Conservation (phyloP, 768 basidiomycete species). For the Trichaptum fuscoviolaceum region DNA sequence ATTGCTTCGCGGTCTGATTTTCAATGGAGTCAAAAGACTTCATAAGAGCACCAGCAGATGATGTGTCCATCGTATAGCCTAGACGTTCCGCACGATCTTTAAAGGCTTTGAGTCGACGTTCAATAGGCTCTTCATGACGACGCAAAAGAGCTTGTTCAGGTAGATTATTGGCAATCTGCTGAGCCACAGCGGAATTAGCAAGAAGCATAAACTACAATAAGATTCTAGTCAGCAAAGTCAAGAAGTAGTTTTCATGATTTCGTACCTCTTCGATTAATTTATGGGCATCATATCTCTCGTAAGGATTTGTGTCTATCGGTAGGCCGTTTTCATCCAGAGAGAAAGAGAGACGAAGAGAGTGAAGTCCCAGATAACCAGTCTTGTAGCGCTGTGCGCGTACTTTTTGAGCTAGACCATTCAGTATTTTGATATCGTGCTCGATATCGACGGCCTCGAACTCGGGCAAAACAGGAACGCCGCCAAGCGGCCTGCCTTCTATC, state of each 20-base stretch:
- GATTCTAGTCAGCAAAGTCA: not conserved
- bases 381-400: conserved; percentile 70
- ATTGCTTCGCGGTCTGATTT: conserved; percentile 65
- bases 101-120: conserved; percentile 81
- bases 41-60: conserved; percentile 79
- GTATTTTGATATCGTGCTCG: conserved; percentile 66
- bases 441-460: conserved; percentile 59
- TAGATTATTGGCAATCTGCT: conserved; percentile 87
- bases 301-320: conserved; percentile 73
- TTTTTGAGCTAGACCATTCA: conserved; percentile 67
- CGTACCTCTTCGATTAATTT: conserved; percentile 83
- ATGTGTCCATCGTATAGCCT: conserved; percentile 76
- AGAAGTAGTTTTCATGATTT: conserved; percentile 7
- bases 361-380: conserved; percentile 70
- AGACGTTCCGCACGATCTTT: conserved; percentile 76
- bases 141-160: conserved; percentile 97
- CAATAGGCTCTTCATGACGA: conserved; percentile 89
- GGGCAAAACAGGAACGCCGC: conserved; percentile 43
- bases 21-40: conserved; percentile 70
- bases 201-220: conserved; percentile 81
- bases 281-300: conserved; percentile 66
- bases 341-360: conserved; percentile 70
- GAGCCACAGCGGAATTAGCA: conserved; percentile 85
- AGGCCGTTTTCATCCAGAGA: conserved; percentile 71
- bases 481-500: conserved; percentile 67